Conservation (phyloP, 2,329 filamentous ascomycete species). For the Alternaria tenuissima region DNA sequence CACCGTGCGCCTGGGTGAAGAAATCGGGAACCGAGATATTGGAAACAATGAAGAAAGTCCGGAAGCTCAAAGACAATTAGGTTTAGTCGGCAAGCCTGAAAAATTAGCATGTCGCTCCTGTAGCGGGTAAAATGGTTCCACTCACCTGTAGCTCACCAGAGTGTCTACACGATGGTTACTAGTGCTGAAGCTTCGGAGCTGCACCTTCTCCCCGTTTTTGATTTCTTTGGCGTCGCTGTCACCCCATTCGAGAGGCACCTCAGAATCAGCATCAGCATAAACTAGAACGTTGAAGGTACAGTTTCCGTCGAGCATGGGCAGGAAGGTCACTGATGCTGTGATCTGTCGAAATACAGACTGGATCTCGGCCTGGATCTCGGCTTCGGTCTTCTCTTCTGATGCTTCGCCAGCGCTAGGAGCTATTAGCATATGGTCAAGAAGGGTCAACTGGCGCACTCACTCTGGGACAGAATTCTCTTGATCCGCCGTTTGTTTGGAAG, state of each 20-base stretch:
- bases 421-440: constrained; percentile 29
- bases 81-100: constrained; percentile 36
- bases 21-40: background rate
- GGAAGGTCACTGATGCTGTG: constrained; percentile 94
- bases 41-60: background rate
- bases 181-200: constrained; percentile 94
- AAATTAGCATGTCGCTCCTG: constrained; percentile 15
- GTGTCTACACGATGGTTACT: constrained; percentile 94
- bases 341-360: constrained; percentile 98
- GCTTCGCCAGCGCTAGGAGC: constrained; percentile 35
- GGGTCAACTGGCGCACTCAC: constrained; percentile 51
- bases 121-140: background rate
- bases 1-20: constrained; percentile 1
- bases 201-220: constrained; percentile 90
- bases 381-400: constrained; percentile 79
- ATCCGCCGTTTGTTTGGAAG: constrained; percentile 62
- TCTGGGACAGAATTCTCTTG: constrained; percentile 73
- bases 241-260: constrained; percentile 97
- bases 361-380: constrained; percentile 94
- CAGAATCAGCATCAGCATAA: constrained; percentile 94
- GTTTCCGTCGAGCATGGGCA: constrained; percentile 90
- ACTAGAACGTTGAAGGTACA: constrained; percentile 99
- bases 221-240: constrained; percentile 99
- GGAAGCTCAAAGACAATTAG: background rate
- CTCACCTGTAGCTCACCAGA: constrained; percentile 83